phyloP scores from a whole-genome alignment of 2,329 filamentous ascomycete genomes.

The Calonectria hawksworthii region DNA sequence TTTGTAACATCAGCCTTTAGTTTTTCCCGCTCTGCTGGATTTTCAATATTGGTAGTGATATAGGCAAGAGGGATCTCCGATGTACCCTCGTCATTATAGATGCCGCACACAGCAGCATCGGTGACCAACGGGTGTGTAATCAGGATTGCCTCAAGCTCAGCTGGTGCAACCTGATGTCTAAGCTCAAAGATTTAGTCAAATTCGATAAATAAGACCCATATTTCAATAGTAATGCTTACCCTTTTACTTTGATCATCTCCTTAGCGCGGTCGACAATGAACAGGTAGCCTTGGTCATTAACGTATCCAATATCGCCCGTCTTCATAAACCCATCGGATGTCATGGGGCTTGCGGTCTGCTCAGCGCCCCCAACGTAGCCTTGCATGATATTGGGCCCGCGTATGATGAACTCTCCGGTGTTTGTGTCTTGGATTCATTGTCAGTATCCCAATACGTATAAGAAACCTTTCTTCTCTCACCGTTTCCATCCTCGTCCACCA shows the following conservation, averaged over 20 bases:
- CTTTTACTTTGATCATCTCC: slow-evolving; percentile 24
- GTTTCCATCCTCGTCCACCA: slow-evolving; percentile 5
- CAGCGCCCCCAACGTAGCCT: slow-evolving; percentile 7
- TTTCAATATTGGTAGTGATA: slow-evolving; percentile 7
- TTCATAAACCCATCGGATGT: slow-evolving; percentile 13
- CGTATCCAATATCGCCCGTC: slow-evolving; percentile 20
- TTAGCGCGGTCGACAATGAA: slow-evolving; percentile 20
- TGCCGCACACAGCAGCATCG: slow-evolving; percentile 18
- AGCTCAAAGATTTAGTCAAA: neutral
- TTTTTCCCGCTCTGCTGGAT: neutral
- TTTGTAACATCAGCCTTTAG: neutral
- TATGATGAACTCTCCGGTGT: slow-evolving; percentile 10
- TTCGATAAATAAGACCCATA: accelerated
- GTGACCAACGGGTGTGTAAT: slow-evolving; percentile 6
- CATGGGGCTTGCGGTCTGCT: neutral
- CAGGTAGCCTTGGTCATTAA: slow-evolving; percentile 11
- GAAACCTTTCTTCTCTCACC: neutral
- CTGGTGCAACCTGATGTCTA: slow-evolving; percentile 21
- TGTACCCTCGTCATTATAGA: slow-evolving; percentile 17
- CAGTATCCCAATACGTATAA: neutral
- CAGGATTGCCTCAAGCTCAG: slow-evolving; percentile 20
- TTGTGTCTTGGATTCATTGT: neutral
- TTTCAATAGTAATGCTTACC: neutral
- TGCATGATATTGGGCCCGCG: slow-evolving; percentile 20
- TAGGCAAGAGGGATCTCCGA: slow-evolving; percentile 15